Evolutionary conservation across 2,329 filamentous ascomycete species (phyloP).

Genomic region (Xylaria sp.): DNA sequence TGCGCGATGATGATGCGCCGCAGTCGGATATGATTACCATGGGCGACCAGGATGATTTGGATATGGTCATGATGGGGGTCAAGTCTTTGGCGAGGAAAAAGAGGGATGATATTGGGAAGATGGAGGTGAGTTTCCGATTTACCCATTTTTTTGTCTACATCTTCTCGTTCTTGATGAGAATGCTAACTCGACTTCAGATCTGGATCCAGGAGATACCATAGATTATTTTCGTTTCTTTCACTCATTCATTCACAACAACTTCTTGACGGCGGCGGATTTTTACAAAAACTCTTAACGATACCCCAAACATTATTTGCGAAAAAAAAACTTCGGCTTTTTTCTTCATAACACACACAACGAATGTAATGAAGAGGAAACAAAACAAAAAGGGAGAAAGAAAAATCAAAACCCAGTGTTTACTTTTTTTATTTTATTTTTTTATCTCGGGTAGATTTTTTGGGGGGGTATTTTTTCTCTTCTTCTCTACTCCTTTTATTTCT

Average conservation of each 20-base stretch:
- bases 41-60: conserved; percentile 92
- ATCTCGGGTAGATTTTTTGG: not conserved
- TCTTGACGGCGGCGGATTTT: conserved; percentile 16
- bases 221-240: conserved; percentile 28
- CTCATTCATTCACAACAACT: not conserved
- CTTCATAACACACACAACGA: conserved; percentile 17
- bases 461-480: not conserved
- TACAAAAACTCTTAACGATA: conserved; percentile 26
- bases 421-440: conserved; percentile 4
- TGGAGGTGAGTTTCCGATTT: conserved; percentile 81
- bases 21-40: conserved; percentile 89
- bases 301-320: conserved; percentile 27
- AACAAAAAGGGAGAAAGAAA: conserved; percentile 16
- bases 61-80: conserved; percentile 72
- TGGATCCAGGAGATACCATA: conserved; percentile 43
- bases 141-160: not conserved
- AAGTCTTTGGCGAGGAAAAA: conserved; percentile 66
- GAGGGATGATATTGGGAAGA: conserved; percentile 77
- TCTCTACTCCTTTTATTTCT: not conserved
- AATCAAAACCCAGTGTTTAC: not conserved
- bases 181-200: conserved; percentile 37
- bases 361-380: conserved; percentile 28
- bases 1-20: conserved; percentile 70
- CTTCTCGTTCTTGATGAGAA: not conserved
- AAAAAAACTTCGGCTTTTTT: conserved; percentile 21